These are phyloP conservation scores for Vitis labrusca DNA, from an alignment of 164 flowering plant genomes.

Conservation along the genomic window DNA sequence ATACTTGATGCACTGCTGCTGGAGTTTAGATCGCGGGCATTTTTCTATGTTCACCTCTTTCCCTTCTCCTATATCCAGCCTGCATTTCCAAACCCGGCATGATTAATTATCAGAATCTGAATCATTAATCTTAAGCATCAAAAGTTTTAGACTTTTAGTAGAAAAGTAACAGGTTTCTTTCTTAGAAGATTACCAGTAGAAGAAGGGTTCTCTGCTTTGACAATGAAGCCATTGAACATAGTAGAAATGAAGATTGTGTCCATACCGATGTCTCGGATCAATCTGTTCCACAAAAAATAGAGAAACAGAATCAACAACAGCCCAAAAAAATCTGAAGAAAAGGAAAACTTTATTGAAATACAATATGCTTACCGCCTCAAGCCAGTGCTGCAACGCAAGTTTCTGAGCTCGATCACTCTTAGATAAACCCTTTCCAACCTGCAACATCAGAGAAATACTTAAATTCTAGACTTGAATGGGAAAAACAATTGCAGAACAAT, in stretches of 20 bases:
- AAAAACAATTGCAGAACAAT: neutral
- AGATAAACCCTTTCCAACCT: constrained; percentile 78
- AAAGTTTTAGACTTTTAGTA: neutral
- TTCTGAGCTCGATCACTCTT: constrained; percentile 67
- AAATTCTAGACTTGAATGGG: neutral
- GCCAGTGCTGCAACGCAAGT: constrained; percentile 82
- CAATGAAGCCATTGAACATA: constrained; percentile 60
- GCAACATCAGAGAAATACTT: constrained; percentile 10
- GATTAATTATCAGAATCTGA: constrained; percentile 3
- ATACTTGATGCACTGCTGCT: constrained; percentile 76
- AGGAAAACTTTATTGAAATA: neutral
- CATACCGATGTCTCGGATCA: constrained; percentile 81
- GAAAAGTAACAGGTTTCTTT: neutral
- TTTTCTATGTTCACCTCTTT: constrained; percentile 66
- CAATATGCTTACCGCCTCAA: constrained; percentile 62
- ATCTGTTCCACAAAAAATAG: constrained; percentile 43
- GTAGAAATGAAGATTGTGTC: constrained; percentile 76
- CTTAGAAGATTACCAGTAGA: constrained; percentile 57
- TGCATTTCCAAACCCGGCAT: constrained; percentile 19
- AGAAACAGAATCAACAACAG: constrained; percentile 5
- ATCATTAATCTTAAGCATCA: neutral
- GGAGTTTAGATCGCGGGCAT: constrained; percentile 67
- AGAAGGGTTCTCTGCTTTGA: constrained; percentile 75
- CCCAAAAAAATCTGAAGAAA: neutral
- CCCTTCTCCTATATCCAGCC: constrained; percentile 84